Evolutionary conservation across 352 stramenopile species (phyloP).

Genomic region (Phytophthora tentaculata): DNA sequence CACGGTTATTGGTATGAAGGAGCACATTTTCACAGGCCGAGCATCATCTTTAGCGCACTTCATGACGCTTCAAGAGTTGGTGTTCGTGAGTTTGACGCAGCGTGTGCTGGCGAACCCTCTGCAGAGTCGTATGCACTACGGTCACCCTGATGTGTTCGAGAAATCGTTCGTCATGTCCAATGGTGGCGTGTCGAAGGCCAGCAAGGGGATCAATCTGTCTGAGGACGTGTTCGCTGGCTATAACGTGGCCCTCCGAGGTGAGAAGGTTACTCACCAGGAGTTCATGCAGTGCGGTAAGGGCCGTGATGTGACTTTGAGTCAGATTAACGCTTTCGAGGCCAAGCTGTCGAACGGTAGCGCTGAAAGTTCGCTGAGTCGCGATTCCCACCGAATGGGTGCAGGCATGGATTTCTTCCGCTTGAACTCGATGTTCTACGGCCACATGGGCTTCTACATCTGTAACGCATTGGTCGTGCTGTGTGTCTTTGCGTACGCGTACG

Average conservation of each 20-base stretch:
- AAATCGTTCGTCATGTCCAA: slow-evolving; percentile 89
- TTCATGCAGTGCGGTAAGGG: slow-evolving; percentile 91
- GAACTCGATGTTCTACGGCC: slow-evolving; percentile 91
- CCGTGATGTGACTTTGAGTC: slow-evolving; percentile 87
- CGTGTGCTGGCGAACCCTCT: slow-evolving; percentile 81
- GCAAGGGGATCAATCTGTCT: slow-evolving; percentile 89
- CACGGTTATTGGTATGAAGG: slow-evolving; percentile 89
- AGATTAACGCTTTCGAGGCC: slow-evolving; percentile 89
- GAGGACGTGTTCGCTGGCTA: slow-evolving; percentile 92
- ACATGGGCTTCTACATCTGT: slow-evolving; percentile 92
- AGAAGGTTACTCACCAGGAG: slow-evolving; percentile 81
- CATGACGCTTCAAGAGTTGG: slow-evolving; percentile 88
- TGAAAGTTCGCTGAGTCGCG: slow-evolving; percentile 82
- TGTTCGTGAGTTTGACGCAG: slow-evolving; percentile 89
- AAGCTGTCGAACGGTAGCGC: slow-evolving; percentile 86
- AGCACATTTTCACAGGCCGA: slow-evolving; percentile 90
- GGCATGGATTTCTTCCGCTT: slow-evolving; percentile 91
- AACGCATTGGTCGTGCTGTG: slow-evolving; percentile 82
- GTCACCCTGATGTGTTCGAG: slow-evolving; percentile 90
- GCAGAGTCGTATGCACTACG: slow-evolving; percentile 88
- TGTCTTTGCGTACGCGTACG: slow-evolving; percentile 84
- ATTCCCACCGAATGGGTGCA: slow-evolving; percentile 81
- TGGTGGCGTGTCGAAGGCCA: slow-evolving; percentile 87
- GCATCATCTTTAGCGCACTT: slow-evolving; percentile 87
- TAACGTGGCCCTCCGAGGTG: slow-evolving; percentile 79